These are phyloP conservation scores for Beta macrorhiza DNA, from an alignment of 179 eudicot species.

Conservation along the genomic window DNA sequence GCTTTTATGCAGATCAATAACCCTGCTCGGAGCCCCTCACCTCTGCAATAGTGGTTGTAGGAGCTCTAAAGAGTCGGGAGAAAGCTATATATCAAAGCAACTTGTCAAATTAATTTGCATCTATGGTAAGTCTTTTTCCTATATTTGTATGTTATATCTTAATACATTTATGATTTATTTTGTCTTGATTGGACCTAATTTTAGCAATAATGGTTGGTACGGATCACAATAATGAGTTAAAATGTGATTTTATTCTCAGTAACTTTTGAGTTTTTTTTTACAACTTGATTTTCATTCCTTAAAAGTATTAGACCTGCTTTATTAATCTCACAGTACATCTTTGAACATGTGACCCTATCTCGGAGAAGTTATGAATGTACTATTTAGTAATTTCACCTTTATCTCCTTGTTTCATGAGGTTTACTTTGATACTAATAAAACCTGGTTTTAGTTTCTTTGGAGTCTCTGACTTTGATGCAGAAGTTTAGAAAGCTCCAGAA, in stretches of 20 bases:
- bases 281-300: background rate
- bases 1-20: constrained; percentile 29
- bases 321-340: too few species aligned
- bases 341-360: too few species aligned
- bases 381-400: too few species aligned
- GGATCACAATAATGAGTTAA: too few species aligned
- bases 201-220: background rate
- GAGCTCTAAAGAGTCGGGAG: constrained; percentile 27
- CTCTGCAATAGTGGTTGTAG: constrained; percentile 28
- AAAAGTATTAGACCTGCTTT: too few species aligned
- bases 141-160: background rate
- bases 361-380: too few species aligned
- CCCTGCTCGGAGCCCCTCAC: constrained; percentile 27
- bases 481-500: background rate
- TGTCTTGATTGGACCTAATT: background rate
- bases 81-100: constrained; percentile 10
- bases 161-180: background rate
- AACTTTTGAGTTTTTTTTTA: background rate
- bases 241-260: too few species aligned
- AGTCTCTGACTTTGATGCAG: too few species aligned
- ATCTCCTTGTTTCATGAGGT: too few species aligned
- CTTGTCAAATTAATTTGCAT: constrained; percentile 10
- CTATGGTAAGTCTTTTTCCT: constrained; percentile 27
- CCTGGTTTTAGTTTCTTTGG: too few species aligned
- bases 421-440: too few species aligned